Evolutionary conservation across 768 basidiomycete genomes (phyloP).

Genomic region (Sporobolomyces pararoseus): DNA sequence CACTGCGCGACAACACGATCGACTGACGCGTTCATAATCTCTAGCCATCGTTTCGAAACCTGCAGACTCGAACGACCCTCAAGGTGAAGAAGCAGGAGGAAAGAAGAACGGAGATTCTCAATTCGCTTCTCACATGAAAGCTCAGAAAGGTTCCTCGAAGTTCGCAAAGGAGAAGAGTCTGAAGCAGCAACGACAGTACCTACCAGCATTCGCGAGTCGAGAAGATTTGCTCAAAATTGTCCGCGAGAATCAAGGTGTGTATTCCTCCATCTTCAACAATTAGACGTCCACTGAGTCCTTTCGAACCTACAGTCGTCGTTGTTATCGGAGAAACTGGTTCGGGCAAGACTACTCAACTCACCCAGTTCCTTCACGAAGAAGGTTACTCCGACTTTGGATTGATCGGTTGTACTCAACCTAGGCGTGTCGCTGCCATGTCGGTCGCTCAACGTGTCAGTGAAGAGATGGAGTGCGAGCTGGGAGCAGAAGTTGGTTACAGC

Average conservation of each 20-base stretch:
- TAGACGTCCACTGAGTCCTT: not conserved
- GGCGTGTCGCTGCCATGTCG: conserved; percentile 98
- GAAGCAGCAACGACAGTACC: conserved; percentile 91
- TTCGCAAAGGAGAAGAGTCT: conserved; percentile 61
- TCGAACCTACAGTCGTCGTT: conserved; percentile 63
- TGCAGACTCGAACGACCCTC: not conserved
- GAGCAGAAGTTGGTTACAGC: conserved; percentile 86
- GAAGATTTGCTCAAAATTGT: conserved; percentile 84
- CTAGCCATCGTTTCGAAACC: conserved; percentile 48
- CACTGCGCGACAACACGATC: conserved; percentile 23
- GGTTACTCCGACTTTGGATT: conserved; percentile 86
- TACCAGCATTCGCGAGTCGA: conserved; percentile 94
- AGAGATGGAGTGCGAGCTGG: conserved; percentile 97
- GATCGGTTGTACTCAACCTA: conserved; percentile 94
- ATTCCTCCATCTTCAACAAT: not conserved
- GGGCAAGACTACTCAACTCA: conserved; percentile 93
- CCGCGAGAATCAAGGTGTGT: conserved; percentile 86
- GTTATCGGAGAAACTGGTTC: conserved; percentile 99
- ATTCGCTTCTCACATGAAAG: conserved; percentile 78
- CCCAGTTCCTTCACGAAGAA: conserved; percentile 95
- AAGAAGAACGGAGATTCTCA: conserved; percentile 88
- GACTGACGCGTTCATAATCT: too few relatives aligned
- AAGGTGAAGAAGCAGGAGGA: conserved; percentile 47
- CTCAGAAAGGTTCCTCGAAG: conserved; percentile 9
- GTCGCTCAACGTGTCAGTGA: conserved; percentile 99